Base-by-base conservation (phyloP, 2,329 filamentous ascomycete genomes). In the Plenodomus lindquistii region DNA sequence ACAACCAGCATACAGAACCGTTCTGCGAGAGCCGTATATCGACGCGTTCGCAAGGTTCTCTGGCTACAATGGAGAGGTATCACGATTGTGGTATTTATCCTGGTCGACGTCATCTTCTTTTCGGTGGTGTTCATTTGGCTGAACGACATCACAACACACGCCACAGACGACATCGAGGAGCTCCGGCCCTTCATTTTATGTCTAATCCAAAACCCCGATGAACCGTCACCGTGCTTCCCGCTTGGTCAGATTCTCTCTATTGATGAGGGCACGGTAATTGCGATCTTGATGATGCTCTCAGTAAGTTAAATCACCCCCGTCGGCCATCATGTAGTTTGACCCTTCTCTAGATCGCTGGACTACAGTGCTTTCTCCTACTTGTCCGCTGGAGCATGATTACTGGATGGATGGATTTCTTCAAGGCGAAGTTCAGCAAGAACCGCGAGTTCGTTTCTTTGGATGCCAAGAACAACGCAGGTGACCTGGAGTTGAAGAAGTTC, bases 51-150 rank as follows among this genome's bases (percentile, higher is more conserved):
- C 56, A 87, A 91, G 59, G 91, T 97, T 16, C 82, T 99, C 31
- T 85, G 89, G 68, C 83, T 97, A 3, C 94, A 99, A 73, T 99
- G 94, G 94, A 84, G 93, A 60, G 93, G 92, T 37, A 93, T 97
- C 51, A 84, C 85, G 37, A 89, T 97, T 52, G 91, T 97, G 13
- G 78, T 95, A 43, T 87, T 97, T 68, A 96, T 97, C 60, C 83
- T 97, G 48, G 83, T 85, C 50, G 92, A 97, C 69, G 91, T 97
- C 54, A 85, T 97, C 63, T 96, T 96, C 79, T 97, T 97, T 73
- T 87, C 92, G 2, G 79, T 96, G 38, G 82, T 96, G 45, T 97
- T 97, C 68, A 87, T 97, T 40, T 89, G 90, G 68, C 83, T 96
- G 66, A 87, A 87, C 60, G 56, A 62, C 1, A 82, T 88, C 18